Evolutionary conservation across 2,329 filamentous ascomycete species (phyloP), one percentile per base, ranked within the genome.

Genomic region (Fusarium foetens): DNA sequence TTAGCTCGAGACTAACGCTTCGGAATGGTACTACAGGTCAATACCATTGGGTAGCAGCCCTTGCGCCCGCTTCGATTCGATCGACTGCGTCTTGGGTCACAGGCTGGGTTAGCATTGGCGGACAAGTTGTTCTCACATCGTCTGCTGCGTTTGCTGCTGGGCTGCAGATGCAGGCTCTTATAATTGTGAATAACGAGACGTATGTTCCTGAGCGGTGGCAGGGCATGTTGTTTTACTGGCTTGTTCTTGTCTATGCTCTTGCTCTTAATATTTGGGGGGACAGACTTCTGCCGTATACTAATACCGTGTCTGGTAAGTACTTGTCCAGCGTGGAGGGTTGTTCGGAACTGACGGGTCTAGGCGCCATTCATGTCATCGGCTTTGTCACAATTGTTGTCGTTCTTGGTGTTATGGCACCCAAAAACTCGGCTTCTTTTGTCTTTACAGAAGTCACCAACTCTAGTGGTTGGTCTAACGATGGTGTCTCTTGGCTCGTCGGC

Each of bases 191-290:
- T 60, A 66, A 83, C 19, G 78, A 81, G 1, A 75, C 73, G 1
- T 87, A 86, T 58, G 49, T 78, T 0, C 82, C 84, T 0, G 45
- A 79, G n/a, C 69, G 83, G 29, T 86, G 83, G 82, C 82, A 84
- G 25, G 84, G 83, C 0, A 83, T 86, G 79, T 68, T 87, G 0
- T 82, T 87, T 46, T 85, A 86, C 70, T 86, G 84, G 84, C 78
- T 81, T 3, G 70, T 85, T 0, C 65, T 85, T 10, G 33, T 78
- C 0, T 85, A 84, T 51, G 78, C 79, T 0, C 69, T 80, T 9
- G 70, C 71, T 0, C 62, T 85, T 35, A 86, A 86, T 27, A 81
- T 86, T 11, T 85, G 79, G 78, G 84, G 83, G 0, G 77, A 78
- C 0, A 80, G 70, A 29, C 55, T 81, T 1, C 72, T 85, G 6